These are phyloP conservation scores for Lactarius tabidus DNA, from an alignment of 768 basidiomycete species.

Conservation along the genomic window DNA sequence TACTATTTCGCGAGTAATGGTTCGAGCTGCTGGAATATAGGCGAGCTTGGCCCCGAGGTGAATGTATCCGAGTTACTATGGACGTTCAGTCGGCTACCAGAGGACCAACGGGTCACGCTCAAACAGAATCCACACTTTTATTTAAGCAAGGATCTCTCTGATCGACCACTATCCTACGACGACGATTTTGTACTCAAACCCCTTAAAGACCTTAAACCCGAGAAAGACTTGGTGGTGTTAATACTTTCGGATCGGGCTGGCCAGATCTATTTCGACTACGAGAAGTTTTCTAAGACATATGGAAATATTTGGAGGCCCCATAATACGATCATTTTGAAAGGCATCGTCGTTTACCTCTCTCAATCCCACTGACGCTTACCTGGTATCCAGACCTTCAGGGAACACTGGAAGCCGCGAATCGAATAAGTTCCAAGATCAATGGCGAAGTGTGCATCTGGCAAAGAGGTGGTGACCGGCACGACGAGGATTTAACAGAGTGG, in stretches of 20 bases:
- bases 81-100: constrained; percentile 20
- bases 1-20: not conserved
- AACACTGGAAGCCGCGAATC: constrained; percentile 15
- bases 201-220: constrained; percentile 17
- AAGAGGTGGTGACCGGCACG: constrained; percentile 11
- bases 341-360: not conserved
- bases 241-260: constrained; percentile 18
- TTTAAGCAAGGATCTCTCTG: constrained; percentile 18
- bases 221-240: constrained; percentile 16
- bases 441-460: constrained; percentile 23
- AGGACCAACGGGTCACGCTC: constrained; percentile 20
- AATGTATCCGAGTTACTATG: constrained; percentile 20
- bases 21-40: not conserved
- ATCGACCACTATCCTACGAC: constrained; percentile 6
- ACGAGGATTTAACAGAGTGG: constrained; percentile 14
- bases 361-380: not conserved
- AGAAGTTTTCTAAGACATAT: constrained; percentile 19
- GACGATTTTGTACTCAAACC: constrained; percentile 19
- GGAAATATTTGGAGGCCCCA: constrained; percentile 22
- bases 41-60: constrained; percentile 18
- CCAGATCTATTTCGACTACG: constrained; percentile 23
- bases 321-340: constrained; percentile 20
- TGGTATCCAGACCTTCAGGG: constrained; percentile 19
- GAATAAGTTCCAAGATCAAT: constrained; percentile 5
- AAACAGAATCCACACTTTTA: constrained; percentile 23